Evolutionary conservation across 2,329 filamentous ascomycete species (phyloP).

Genomic region (Purpureocillium takamizusanense): DNA sequence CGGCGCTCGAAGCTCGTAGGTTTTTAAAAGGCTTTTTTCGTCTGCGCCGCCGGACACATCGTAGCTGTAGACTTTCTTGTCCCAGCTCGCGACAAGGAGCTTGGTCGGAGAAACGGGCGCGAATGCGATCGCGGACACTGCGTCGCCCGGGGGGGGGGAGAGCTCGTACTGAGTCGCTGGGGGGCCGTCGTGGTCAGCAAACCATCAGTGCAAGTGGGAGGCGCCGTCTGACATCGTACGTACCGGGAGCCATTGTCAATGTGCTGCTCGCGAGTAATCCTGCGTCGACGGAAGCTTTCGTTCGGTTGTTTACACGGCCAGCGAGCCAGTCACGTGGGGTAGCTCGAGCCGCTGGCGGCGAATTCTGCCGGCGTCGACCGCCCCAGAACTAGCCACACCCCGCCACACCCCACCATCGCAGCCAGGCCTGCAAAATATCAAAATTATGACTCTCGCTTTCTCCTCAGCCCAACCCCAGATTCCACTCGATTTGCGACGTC

Average conservation of each 20-base stretch:
- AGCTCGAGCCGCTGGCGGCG: background rate
- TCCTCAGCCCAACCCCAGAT: slow-evolving; percentile 3
- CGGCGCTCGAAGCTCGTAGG: slow-evolving; percentile 73
- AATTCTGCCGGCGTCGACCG: slow-evolving; percentile 22
- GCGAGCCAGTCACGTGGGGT: slow-evolving; percentile 23
- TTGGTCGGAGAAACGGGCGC: slow-evolving; percentile 65
- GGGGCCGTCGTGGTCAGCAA: slow-evolving; percentile 9
- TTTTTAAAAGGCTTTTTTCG: slow-evolving; percentile 50
- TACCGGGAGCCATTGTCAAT: slow-evolving; percentile 32
- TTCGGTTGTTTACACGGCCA: slow-evolving; percentile 23
- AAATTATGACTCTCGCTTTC: slow-evolving; percentile 31
- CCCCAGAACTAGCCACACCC: slow-evolving; percentile 23
- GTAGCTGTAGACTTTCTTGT: slow-evolving; percentile 85
- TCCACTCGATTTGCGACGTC: slow-evolving; percentile 4
- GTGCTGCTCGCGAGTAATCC: slow-evolving; percentile 10
- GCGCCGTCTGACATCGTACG: slow-evolving; percentile 4
- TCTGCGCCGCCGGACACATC: slow-evolving; percentile 55
- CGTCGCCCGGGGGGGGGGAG: slow-evolving; percentile 72
- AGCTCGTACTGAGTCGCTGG: slow-evolving; percentile 72
- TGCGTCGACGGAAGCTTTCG: slow-evolving; percentile 13
- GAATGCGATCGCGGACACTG: slow-evolving; percentile 80
- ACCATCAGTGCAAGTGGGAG: background rate
- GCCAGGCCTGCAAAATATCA: slow-evolving; percentile 28
- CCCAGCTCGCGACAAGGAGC: slow-evolving; percentile 91
- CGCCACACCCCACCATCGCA: slow-evolving; percentile 31